Conservation (phyloP, 2,329 filamentous ascomycete species). For the Ophiocordyceps unilateralis region DNA sequence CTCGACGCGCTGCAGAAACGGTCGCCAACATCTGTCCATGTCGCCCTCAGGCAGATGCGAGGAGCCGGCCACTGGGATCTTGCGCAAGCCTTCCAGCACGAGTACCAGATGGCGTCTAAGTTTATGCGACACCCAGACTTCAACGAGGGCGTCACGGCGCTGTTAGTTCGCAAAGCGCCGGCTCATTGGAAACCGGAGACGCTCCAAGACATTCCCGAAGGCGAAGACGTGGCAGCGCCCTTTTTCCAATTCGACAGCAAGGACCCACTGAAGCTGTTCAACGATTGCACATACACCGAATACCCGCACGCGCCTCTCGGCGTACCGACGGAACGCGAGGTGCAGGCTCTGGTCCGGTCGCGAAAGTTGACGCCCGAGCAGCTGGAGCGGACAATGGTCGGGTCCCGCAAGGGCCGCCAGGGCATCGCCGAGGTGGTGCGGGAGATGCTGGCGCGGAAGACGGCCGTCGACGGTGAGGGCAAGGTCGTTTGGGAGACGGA, state of each 20-base stretch:
- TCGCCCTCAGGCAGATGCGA: slow-evolving; percentile 70
- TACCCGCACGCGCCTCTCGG: slow-evolving; percentile 61
- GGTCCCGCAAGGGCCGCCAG: slow-evolving; percentile 43
- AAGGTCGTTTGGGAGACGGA: slow-evolving; percentile 18
- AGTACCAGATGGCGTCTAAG: slow-evolving; percentile 65
- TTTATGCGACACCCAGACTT: slow-evolving; percentile 94
- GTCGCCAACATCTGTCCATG: slow-evolving; percentile 75
- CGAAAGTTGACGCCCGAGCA: slow-evolving; percentile 29
- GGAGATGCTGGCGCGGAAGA: slow-evolving; percentile 52
- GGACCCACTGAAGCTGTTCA: slow-evolving; percentile 41
- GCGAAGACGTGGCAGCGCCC: slow-evolving; percentile 36
- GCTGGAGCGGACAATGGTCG: slow-evolving; percentile 46
- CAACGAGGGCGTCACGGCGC: slow-evolving; percentile 71
- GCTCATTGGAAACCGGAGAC: slow-evolving; percentile 64
- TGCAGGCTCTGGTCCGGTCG: slow-evolving; percentile 25
- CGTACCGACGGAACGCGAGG: slow-evolving; percentile 54
- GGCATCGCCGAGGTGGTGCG: slow-evolving; percentile 50
- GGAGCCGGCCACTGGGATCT: slow-evolving; percentile 64
- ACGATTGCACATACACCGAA: slow-evolving; percentile 41
- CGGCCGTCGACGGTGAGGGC: slow-evolving; percentile 25
- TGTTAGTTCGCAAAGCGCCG: slow-evolving; percentile 52
- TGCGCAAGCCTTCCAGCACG: slow-evolving; percentile 65
- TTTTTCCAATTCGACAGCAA: slow-evolving; percentile 47
- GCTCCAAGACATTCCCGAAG: slow-evolving; percentile 45
- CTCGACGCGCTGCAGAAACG: slow-evolving; percentile 56